Evolutionary conservation across 2,329 filamentous ascomycete species (phyloP).

Genomic region (Cordyceps tenuipes): DNA sequence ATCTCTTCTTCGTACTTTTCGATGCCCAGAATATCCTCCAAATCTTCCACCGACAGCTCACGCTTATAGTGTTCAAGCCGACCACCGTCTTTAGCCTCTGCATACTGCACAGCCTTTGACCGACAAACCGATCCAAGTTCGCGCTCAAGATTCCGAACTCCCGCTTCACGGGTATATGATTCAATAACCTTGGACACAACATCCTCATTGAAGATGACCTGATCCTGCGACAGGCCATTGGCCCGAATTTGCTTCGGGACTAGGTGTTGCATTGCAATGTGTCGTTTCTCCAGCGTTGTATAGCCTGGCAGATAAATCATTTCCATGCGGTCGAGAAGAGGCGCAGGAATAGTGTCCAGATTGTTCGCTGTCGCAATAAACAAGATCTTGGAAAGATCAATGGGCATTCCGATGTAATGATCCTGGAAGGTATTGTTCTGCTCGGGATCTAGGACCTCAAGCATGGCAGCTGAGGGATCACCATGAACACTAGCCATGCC

Average conservation of each 20-base stretch:
- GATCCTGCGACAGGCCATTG: conserved; percentile 71
- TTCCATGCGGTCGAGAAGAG: conserved; percentile 93
- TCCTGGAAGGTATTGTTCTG: conserved; percentile 94
- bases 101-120: conserved; percentile 89
- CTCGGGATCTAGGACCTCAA: conserved; percentile 94
- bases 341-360: conserved; percentile 89
- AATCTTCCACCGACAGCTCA: conserved; percentile 64
- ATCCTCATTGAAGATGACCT: conserved; percentile 69
- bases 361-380: conserved; percentile 97
- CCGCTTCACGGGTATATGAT: conserved; percentile 90
- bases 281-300: conserved; percentile 91
- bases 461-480: conserved; percentile 93
- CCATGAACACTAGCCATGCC: conserved; percentile 86
- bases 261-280: conserved; percentile 89
- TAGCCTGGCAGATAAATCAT: conserved; percentile 90
- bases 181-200: conserved; percentile 95
- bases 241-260: conserved; percentile 90
- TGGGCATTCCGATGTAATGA: conserved; percentile 91
- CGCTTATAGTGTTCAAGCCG: conserved; percentile 64
- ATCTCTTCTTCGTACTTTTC: conserved; percentile 95
- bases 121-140: conserved; percentile 93
- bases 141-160: conserved; percentile 90
- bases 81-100: conserved; percentile 74
- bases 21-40: conserved; percentile 86
- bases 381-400: conserved; percentile 91